Evolutionary conservation across 257 asterid species (phyloP).

Genomic region (Solanum pinnatisectum): DNA sequence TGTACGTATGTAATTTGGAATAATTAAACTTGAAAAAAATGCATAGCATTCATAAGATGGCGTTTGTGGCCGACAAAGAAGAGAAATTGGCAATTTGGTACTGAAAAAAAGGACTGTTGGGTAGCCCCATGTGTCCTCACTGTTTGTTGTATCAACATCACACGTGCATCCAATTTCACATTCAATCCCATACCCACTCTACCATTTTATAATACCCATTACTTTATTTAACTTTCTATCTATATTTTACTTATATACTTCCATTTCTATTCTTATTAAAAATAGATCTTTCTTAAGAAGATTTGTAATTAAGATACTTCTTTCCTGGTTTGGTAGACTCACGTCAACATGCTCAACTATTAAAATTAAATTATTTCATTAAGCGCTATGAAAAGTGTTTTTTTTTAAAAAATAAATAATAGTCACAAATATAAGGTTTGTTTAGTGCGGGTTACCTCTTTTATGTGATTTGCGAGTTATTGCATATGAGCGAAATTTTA

Average conservation of each 20-base stretch:
- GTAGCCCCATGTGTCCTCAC: conserved; percentile 7
- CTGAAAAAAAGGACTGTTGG: conserved; percentile 21
- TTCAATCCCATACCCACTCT: not conserved
- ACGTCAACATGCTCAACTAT: not conserved
- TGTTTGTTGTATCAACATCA: conserved; percentile 16
- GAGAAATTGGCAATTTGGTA: conserved; percentile 9
- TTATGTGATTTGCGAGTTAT: fast-evolving
- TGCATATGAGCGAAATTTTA: no score
- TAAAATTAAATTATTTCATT: not conserved
- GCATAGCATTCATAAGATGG: not conserved
- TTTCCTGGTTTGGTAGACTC: not conserved
- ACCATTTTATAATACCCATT: not conserved
- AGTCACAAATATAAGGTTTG: not conserved
- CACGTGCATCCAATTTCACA: conserved; percentile 20
- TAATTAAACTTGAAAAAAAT: not conserved
- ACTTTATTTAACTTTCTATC: not conserved
- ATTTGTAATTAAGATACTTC: not conserved
- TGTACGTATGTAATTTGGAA: not conserved
- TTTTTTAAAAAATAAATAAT: not conserved
- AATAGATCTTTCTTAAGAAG: no score
- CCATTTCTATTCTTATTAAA: no score
- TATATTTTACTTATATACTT: no score
- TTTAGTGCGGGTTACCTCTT: not conserved
- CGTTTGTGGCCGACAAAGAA: not conserved
- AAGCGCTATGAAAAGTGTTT: not conserved